Evolutionary conservation across 108 stramenopile species (phyloP), one percentile per base, ranked within the genome.

Genomic region (Skeletonema marinoi): DNA sequence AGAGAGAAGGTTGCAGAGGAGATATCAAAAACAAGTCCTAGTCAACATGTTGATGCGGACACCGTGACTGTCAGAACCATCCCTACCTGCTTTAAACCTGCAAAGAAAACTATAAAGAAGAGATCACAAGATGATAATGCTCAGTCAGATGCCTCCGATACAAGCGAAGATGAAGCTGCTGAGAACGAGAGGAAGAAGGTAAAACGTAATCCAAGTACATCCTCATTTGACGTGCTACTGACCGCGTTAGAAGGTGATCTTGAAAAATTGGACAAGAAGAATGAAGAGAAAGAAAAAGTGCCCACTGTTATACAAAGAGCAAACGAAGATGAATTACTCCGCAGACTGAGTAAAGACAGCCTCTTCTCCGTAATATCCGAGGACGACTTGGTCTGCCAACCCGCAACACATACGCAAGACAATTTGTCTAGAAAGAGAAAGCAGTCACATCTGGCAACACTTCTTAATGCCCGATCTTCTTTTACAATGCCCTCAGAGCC

Each of bases 171-270:
- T 46, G 19, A 21, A 56, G 19, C 25, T 56, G 0, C 54, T n/a
- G 6, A 1, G 0, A n/a, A 2, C 54, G 8, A 56, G n/a, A 56
- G 21, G 10, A 56, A 25, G 54, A 56, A 56, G 54, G 21, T 12
- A 30, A 32, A 46, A 38, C 64, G 60, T 32, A 59, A n/a, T n/a
- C 61, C 33, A 10, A 80, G 72, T 48, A 48, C 39, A 17, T 56
- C 72, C 4, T 73, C 71, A 67, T 69, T 80, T 4, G 78, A 80
- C 32, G 72, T 66, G 4, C 48, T 80, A 13, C 36, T 80, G 11
- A 68, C 72, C 4, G 78, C 60, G 19, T 59, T 80, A n/a, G 72
- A 41, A 31, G 39, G 65, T 41, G 65, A 71, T 25, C 42, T 71
- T n/a, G 70, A n/a, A 31, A 67, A 80, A 41, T 42, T 66, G 60